Evolutionary conservation across 1,139 yeast species (phyloP).

Genomic region (Sugiyamaella japonica): DNA sequence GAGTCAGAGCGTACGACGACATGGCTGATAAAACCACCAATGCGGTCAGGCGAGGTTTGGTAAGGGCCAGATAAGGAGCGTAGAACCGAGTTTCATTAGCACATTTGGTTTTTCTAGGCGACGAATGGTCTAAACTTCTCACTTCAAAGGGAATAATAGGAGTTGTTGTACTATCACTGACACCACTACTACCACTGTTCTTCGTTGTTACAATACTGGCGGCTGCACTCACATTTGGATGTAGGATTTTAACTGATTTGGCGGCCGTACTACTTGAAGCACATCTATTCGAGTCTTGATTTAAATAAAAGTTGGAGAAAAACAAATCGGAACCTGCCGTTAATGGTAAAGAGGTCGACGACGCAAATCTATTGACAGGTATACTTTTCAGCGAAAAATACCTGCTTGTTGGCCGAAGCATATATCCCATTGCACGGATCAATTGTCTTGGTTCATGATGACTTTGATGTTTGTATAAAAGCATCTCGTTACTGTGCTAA

Average conservation of each 20-base stretch:
- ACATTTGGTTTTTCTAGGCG: slow-evolving; percentile 7
- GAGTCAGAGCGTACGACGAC: slow-evolving; percentile 91
- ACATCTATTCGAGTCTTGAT: not conserved
- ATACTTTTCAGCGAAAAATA: not conserved
- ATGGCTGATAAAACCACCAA: slow-evolving; percentile 88
- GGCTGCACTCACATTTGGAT: too few relatives aligned
- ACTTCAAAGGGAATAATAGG: slow-evolving; percentile 12
- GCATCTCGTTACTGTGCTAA: not conserved
- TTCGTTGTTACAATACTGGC: too few relatives aligned
- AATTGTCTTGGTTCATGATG: not conserved
- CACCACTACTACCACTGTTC: too few relatives aligned
- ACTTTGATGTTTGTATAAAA: slow-evolving; percentile 1
- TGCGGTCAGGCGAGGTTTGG: slow-evolving; percentile 87
- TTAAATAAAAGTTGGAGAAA: slow-evolving; percentile 3
- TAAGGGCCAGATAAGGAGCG: slow-evolving; percentile 61
- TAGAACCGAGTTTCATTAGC: slow-evolving; percentile 18
- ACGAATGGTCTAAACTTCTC: slow-evolving; percentile 10
- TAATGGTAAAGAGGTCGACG: not conserved
- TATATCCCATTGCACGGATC: not conserved
- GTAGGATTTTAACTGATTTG: too few relatives aligned
- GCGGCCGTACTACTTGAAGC: not conserved
- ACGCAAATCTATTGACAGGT: not conserved
- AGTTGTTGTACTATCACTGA: not conserved
- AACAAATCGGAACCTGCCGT: not conserved
- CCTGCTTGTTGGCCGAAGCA: not conserved